Percentiles rank a stretch among this genome's conserved stretches.
Evolutionary conservation across 331 rosid species (phyloP).

Genomic region (Rosa hybrid): DNA sequence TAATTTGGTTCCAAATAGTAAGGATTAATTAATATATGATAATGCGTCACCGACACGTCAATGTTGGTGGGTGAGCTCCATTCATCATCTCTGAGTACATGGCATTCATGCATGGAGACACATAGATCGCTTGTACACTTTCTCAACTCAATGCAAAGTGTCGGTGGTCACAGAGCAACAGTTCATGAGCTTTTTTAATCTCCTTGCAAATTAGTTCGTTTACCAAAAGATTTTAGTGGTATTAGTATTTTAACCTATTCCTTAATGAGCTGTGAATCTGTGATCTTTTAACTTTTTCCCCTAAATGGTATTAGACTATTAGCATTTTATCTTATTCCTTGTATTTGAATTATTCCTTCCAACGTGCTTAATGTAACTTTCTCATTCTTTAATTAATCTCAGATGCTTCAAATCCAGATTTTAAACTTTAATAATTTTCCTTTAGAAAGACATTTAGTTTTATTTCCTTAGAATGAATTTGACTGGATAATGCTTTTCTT

Average conservation of each 20-base stretch:
- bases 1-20: background rate
- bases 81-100: background rate
- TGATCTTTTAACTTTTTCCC: background rate
- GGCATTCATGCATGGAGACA: background rate
- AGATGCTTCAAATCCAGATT: background rate
- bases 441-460: background rate
- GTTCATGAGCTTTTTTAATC: background rate
- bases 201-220: background rate
- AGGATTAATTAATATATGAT: background rate
- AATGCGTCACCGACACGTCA: background rate
- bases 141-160: background rate
- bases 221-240: background rate
- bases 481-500: background rate
- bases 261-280: background rate
- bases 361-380: constrained; percentile 5
- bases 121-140: background rate
- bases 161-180: constrained; percentile 6
- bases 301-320: background rate
- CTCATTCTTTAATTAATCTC: constrained; percentile 3
- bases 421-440: background rate
- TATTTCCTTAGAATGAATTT: background rate
- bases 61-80: background rate
- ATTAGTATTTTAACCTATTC: background rate
- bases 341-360: background rate
- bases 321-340: background rate